Conservation (phyloP, 768 basidiomycete genomes). For the Collybiopsis confluens region DNA sequence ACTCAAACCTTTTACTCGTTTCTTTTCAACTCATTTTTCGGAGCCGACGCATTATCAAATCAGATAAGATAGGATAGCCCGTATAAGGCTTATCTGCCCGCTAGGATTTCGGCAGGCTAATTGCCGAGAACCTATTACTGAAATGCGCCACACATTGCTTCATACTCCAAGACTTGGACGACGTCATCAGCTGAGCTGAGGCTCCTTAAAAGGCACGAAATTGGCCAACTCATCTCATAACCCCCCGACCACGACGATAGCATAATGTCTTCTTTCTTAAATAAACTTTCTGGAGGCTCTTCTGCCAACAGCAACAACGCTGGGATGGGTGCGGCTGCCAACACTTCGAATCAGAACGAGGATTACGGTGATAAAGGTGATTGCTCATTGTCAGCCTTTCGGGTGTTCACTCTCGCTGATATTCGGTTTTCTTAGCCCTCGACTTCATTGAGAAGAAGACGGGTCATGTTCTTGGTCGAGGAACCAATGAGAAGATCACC, state of each 20-base stretch:
- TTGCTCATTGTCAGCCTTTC: background rate
- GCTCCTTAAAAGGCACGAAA: slow-evolving; percentile 10
- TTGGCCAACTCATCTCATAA: too few species aligned
- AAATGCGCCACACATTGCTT: too few species aligned
- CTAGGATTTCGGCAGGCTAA: too few species aligned
- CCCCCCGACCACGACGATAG: too few species aligned
- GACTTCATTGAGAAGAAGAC: slow-evolving; percentile 4
- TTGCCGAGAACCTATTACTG: too few species aligned
- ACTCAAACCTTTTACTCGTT: too few species aligned
- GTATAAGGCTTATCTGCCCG: too few species aligned
- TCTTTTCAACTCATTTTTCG: too few species aligned
- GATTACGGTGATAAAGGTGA: slow-evolving; percentile 5
- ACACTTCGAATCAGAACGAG: background rate
- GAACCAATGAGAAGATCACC: slow-evolving; percentile 3
- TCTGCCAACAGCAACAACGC: background rate
- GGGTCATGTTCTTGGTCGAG: background rate
- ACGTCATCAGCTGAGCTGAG: background rate
- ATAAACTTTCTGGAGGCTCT: background rate
- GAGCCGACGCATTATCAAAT: too few species aligned
- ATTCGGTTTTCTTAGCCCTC: background rate
- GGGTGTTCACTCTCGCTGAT: background rate
- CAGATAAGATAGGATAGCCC: too few species aligned
- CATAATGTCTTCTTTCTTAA: slow-evolving; percentile 5
- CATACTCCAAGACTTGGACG: background rate
- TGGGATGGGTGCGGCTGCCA: background rate